Evolutionary conservation across 495 filamentous ascomycete genomes (phyloP), one percentile per base, ranked within the genome.

Genomic region (Daldinia decipiens): DNA sequence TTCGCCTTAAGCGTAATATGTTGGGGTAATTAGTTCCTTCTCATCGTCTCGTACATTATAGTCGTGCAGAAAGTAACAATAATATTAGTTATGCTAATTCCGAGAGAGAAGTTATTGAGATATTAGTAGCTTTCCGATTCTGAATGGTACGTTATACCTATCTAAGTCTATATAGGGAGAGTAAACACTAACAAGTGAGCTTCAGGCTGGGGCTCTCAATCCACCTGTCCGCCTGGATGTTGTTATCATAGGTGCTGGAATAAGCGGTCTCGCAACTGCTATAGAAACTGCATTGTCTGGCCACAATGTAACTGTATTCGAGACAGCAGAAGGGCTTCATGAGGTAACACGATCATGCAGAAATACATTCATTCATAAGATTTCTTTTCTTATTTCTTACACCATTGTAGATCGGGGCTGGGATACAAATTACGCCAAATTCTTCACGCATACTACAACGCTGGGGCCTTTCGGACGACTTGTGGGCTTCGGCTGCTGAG

Each of bases 191-290:
- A 56, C 8, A 17, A 40, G 31, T 9, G 7, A 26, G 27, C 47
- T n/a, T 2, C 31, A 72, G 69, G 55, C 31, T 0, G 38, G 53
- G 19, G 13, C 24, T 1, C 12, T 55, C 8, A 53, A 66, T 29
- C 19, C 61, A 6, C 1, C 51, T 8, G 29, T 59, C 4, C 17
- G 29, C 2, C 50, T 89, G 32, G 79, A 84, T 24, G 80, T 89
- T 1, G 61, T 89, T 12, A 78, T 89, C 36, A 81, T 89, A 12
- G 87, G 87, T 3, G 84, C 81, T 15, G 88, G 88, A 15, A 81
- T 90, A n/a, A 87, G 84, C 21, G 88, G 88, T 9, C 76, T 90
- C 3, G 83, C 83, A 1, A 81, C 84, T 8, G 85, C 86, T 11
- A 85, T 90, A 36, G 71, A 72, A 31, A 76, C 68, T 5, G 58